A percentile compares a stretch with the other conserved stretches of the same genome.
These are phyloP conservation scores for Megacollybia marginata DNA, from an alignment of 768 basidiomycete species.

Conservation along the genomic window DNA sequence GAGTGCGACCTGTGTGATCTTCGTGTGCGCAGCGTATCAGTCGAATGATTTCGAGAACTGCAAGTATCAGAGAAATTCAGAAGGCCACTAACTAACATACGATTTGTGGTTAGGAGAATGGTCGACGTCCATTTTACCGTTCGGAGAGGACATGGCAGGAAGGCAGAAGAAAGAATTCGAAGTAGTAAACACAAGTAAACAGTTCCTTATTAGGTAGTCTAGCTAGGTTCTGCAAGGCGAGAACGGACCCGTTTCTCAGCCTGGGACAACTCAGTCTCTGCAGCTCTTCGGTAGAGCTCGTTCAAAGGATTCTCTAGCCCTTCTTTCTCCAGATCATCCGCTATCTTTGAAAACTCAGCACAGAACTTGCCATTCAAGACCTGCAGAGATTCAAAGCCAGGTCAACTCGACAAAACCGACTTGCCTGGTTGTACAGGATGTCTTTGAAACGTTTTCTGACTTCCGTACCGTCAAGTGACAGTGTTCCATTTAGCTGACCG, in stretches of 20 bases:
- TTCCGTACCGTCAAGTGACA: constrained; percentile 44
- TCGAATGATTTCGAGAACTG: constrained; percentile 68
- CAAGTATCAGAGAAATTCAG: constrained; percentile 3
- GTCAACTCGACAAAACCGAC: constrained; percentile 1
- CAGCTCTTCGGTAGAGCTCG: constrained; percentile 40
- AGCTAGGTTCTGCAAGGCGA: constrained; percentile 25
- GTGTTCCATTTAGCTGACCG: constrained; percentile 52
- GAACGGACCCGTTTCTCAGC: constrained; percentile 54
- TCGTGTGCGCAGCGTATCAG: constrained; percentile 67
- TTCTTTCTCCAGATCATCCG: constrained; percentile 48
- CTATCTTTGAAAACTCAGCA: constrained; percentile 45
- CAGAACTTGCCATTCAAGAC: constrained; percentile 56
- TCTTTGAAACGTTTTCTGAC: constrained; percentile 48
- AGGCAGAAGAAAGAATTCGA: too few species aligned
- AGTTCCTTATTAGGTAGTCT: background rate
- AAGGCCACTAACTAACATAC: constrained; percentile 29
- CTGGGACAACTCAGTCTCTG: constrained; percentile 45
- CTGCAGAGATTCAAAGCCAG: constrained; percentile 17
- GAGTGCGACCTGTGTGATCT: constrained; percentile 70
- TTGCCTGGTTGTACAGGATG: constrained; percentile 49
- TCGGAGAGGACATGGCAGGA: constrained; percentile 33
- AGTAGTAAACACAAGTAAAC: too few species aligned
- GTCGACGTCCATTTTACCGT: constrained; percentile 59
- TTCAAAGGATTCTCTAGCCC: constrained; percentile 49
- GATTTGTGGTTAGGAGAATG: constrained; percentile 52